Base-by-base conservation (phyloP, 768 basidiomycete species). In the Udeniomyces megalosporus region DNA sequence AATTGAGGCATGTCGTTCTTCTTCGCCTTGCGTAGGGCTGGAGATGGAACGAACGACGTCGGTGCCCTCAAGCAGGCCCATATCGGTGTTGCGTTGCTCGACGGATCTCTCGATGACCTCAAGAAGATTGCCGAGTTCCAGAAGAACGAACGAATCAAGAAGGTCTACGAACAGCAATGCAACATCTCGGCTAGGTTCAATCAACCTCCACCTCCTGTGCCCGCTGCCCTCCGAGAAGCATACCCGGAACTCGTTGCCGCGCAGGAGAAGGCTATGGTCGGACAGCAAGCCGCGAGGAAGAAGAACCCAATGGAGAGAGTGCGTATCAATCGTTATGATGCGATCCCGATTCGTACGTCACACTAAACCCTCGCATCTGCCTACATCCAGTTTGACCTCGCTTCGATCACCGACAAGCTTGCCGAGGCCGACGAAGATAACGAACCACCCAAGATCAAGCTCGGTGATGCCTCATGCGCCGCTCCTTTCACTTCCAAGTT, bases 401-500 rank as follows among this genome's bases (percentile, higher is more conserved):
- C 78, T 11, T 77, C 81, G 1, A 88, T 92, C 67, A 89, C 86
- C 20, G 83, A 85, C 68, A 83, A 86, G 68, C 75, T 99, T 74
- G 81, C 92, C 0, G 86, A 92, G 45, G 84, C 97, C 82, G 95
- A 96, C 51, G 88, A 85, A 12, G 93, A 95, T 17, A 84, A 68
- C 22, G 92, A 97, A 34, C 84, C 91, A 0, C 95, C 95, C 14
- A 89, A 95, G 76, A 99, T 99, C 74, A 99, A 97, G 75, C 83
- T 97, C 31, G 95, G 95, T n/a, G 95, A 97, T 70, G 95, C 95
- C 0, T 96, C 91, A 2, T 96, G 92, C 70, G 95, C 95, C 6
- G 95, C 95, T 2, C 95, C 95, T 0, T 99, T 99, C 77, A 97
- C 95, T 0, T 96, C 92, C 11, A 99, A 99, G 73, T 75, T 99